A percentile compares a stretch with the other conserved stretches of the same genome.
Evolutionary conservation across 1,284 basidiomycete genomes (phyloP).

Genomic region (Earliella scabrosa): DNA sequence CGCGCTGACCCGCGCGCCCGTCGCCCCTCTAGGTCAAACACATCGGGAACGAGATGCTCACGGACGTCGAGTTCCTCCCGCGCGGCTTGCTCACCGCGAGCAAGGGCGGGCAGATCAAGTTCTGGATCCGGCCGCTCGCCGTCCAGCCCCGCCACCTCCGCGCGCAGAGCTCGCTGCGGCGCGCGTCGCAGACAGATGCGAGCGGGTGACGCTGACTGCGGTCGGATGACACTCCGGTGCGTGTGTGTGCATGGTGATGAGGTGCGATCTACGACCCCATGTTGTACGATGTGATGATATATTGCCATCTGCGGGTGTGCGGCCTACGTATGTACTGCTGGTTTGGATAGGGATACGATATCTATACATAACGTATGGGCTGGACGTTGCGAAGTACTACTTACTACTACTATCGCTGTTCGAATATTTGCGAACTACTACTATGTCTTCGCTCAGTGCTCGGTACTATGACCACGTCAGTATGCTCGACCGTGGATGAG

Average conservation of each 20-base stretch:
- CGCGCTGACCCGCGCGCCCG: background rate
- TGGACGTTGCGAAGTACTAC: too few species aligned
- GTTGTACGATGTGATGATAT: background rate
- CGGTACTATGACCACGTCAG: too few species aligned
- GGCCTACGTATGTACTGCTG: background rate
- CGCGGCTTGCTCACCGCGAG: constrained; percentile 79
- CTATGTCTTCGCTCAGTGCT: too few species aligned
- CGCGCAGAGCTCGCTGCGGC: constrained; percentile 20
- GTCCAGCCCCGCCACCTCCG: constrained; percentile 34
- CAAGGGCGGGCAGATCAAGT: constrained; percentile 73
- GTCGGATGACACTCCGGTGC: too few species aligned
- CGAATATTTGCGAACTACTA: too few species aligned
- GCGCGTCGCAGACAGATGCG: constrained; percentile 22
- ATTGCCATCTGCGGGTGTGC: too few species aligned
- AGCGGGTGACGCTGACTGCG: constrained; percentile 1
- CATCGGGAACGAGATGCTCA: constrained; percentile 77
- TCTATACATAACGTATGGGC: too few species aligned
- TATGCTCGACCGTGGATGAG: too few species aligned
- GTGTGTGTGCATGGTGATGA: too few species aligned
- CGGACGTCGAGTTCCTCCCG: constrained; percentile 72
- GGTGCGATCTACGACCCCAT: background rate
- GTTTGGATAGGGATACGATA: background rate
- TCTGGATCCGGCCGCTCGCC: constrained; percentile 83
- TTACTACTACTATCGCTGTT: too few species aligned
- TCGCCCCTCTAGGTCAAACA: constrained; percentile 64